Conservation (phyloP, 1,139 yeast species). For the Blastobotrys indianensis region DNA sequence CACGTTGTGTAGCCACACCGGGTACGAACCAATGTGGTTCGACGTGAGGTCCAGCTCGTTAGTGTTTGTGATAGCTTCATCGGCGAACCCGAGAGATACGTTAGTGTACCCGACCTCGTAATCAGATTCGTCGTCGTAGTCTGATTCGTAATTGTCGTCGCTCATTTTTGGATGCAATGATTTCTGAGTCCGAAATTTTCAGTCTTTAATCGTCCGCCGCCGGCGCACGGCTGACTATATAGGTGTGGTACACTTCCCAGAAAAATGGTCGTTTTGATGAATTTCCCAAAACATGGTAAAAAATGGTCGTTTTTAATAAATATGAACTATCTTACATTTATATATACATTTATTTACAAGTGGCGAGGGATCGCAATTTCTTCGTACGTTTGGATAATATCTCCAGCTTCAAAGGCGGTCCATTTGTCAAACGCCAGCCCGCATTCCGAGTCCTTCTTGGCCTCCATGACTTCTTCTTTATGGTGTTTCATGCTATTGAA, state of each 20-base stretch:
- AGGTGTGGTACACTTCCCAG: conserved; percentile 7
- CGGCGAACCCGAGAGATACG: conserved; percentile 61
- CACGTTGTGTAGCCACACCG: conserved; percentile 51
- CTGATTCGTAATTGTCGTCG: conserved; percentile 8
- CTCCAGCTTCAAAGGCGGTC: conserved; percentile 71
- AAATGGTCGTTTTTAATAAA: too few relatives aligned
- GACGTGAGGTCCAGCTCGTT: conserved; percentile 60
- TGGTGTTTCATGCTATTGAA: conserved; percentile 73
- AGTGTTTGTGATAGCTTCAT: conserved; percentile 23
- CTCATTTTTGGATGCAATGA: neutral
- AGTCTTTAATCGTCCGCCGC: too few relatives aligned
- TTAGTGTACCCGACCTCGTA: conserved; percentile 28
- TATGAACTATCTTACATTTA: conserved; percentile 7
- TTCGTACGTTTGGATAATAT: conserved; percentile 67
- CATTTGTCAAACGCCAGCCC: conserved; percentile 72
- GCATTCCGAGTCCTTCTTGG: conserved; percentile 83
- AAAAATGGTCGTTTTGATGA: neutral
- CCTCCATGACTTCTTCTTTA: conserved; percentile 73
- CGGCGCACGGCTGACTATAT: conserved; percentile 1
- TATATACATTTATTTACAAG: conserved; percentile 37
- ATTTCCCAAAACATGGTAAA: too few relatives aligned
- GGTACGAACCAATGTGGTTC: conserved; percentile 75
- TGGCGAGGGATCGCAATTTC: conserved; percentile 62
- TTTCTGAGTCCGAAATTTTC: neutral
- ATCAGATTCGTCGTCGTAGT: conserved; percentile 22